Conservation (phyloP, 306 rosid genomes). For the Quercus suber region DNA sequence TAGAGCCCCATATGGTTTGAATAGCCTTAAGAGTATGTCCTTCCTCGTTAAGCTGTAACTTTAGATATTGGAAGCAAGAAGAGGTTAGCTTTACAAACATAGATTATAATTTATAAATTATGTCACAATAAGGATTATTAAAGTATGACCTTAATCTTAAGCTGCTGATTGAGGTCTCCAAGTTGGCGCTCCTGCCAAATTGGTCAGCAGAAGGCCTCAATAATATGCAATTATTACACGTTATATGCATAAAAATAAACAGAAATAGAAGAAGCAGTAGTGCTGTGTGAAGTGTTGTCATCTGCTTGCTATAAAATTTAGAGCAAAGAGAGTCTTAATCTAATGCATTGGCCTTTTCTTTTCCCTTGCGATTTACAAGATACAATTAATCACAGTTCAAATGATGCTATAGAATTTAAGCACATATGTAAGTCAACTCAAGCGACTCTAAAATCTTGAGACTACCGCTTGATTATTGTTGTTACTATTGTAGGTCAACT, state of each 20-base stretch:
- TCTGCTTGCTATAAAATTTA: not conserved
- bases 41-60: conserved; percentile 66
- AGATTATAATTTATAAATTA: not conserved
- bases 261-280: not conserved
- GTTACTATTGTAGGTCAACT: not conserved
- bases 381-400: not conserved
- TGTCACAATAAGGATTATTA: not conserved
- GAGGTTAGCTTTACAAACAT: not conserved
- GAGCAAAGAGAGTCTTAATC: not conserved
- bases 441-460: too few species aligned
- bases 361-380: not conserved
- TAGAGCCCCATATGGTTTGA: conserved; percentile 59
- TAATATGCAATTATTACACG: not conserved
- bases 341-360: not conserved
- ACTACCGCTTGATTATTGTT: too few species aligned
- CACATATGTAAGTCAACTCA: not conserved
- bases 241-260: too few species aligned
- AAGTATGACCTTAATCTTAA: conserved; percentile 60
- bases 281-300: not conserved
- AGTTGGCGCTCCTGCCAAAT: conserved; percentile 69
- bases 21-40: conserved; percentile 59
- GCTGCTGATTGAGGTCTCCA: conserved; percentile 72
- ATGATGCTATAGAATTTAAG: not conserved
- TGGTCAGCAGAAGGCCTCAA: not conserved
- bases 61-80: not conserved